Conservation (phyloP, 2,329 filamentous ascomycete species). For the Fusarium odoratissimum region DNA sequence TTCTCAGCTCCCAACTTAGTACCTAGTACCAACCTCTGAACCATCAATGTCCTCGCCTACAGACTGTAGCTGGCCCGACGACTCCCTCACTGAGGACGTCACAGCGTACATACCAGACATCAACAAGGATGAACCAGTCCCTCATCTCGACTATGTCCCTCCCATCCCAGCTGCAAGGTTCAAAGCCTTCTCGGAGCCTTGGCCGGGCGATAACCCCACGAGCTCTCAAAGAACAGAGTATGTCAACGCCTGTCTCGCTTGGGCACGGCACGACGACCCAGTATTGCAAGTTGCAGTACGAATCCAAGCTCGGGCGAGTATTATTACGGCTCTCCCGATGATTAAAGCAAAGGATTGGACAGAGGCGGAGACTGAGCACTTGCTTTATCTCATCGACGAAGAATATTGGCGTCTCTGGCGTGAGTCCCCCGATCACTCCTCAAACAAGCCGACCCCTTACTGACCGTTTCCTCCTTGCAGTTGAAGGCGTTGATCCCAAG, state of each 20-base stretch:
- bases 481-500: neutral
- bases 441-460: rapidly evolving
- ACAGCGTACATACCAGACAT: neutral
- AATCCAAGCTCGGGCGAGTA: neutral
- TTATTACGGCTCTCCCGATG: neutral
- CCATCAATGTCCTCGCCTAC: neutral
- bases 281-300: neutral
- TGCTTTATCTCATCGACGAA: neutral
- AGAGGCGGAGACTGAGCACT: neutral
- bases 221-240: neutral
- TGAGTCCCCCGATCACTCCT: neutral
- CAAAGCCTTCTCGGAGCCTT: neutral
- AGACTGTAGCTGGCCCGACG: neutral
- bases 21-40: too few relatives aligned
- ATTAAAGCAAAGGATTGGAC: neutral
- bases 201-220: neutral
- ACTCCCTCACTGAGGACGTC: neutral
- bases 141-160: neutral
- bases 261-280: neutral
- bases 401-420: neutral
- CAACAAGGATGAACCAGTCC: neutral
- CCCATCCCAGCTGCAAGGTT: neutral
- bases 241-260: neutral
- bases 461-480: rapidly evolving
- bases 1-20: neutral